Evolutionary conservation across 768 basidiomycete species (phyloP).

Genomic region (Lactarius hengduanensis): DNA sequence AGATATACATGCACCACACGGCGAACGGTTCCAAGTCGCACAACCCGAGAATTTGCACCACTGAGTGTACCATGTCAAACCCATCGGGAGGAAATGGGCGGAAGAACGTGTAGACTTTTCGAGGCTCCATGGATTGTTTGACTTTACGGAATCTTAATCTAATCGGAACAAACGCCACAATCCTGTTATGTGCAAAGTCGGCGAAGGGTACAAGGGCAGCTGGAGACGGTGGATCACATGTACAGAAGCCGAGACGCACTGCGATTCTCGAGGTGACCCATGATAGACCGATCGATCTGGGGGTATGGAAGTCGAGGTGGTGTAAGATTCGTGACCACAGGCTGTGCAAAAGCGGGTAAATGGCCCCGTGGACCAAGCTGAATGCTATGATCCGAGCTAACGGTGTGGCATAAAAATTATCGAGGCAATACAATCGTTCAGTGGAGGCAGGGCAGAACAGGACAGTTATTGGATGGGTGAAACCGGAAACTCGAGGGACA

Average conservation of each 20-base stretch:
- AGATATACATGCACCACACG: background rate
- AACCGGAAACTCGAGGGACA: background rate
- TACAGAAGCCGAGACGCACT: background rate
- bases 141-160: background rate
- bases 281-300: background rate
- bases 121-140: background rate
- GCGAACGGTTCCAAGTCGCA: background rate
- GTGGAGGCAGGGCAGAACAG: background rate
- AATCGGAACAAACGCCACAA: background rate
- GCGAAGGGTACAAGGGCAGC: background rate
- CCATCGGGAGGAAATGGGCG: background rate
- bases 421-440: background rate
- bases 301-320: background rate
- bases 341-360: constrained; percentile 12
- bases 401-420: background rate
- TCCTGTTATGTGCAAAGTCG: background rate
- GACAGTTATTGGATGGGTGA: background rate
- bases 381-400: constrained; percentile 5
- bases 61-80: background rate
- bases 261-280: background rate
- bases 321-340: background rate
- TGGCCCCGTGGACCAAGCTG: background rate
- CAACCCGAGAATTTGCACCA: background rate
- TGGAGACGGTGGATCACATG: background rate
- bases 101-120: background rate